Conservation (phyloP, 768 basidiomycete species). For the Tricholoma sp. region DNA sequence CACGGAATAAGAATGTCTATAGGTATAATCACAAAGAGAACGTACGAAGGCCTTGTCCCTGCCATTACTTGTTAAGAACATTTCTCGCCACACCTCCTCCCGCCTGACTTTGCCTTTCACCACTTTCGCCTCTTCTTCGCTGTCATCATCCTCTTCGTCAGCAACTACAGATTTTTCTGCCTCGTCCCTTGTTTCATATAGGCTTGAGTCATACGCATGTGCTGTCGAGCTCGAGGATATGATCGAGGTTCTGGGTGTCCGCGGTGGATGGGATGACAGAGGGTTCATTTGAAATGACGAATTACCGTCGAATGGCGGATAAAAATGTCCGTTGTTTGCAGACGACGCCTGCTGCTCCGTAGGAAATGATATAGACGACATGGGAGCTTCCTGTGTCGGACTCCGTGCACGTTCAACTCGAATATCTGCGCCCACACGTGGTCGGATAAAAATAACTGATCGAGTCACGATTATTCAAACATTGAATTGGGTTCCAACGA, state of each 20-base stretch:
- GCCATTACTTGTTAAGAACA: conserved; percentile 72
- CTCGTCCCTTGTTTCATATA: conserved; percentile 43
- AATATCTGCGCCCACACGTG: conserved; percentile 14
- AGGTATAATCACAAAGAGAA: conserved; percentile 9
- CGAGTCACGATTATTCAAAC: neutral
- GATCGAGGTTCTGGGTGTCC: conserved; percentile 63
- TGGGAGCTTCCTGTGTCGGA: conserved; percentile 19
- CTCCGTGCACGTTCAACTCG: conserved; percentile 8
- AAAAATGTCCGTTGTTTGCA: conserved; percentile 44
- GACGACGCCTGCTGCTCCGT: conserved; percentile 35
- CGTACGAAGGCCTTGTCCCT: conserved; percentile 84
- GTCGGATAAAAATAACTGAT: conserved; percentile 13
- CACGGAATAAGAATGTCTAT: neutral
- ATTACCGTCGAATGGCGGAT: conserved; percentile 53
- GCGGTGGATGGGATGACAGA: conserved; percentile 71
- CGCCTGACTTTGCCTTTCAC: conserved; percentile 43
- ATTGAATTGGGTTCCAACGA: neutral
- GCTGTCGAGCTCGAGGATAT: conserved; percentile 28
- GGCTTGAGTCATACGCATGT: conserved; percentile 33
- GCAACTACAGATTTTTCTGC: conserved; percentile 27
- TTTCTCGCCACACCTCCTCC: conserved; percentile 78
- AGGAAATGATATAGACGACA: conserved; percentile 71
- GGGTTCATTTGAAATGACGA: conserved; percentile 80
- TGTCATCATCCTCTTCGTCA: conserved; percentile 34
- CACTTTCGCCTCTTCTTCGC: conserved; percentile 36